These are phyloP conservation scores for Geotrichum phurueaensis DNA, from an alignment of 1,139 yeast genomes.

Conservation along the genomic window DNA sequence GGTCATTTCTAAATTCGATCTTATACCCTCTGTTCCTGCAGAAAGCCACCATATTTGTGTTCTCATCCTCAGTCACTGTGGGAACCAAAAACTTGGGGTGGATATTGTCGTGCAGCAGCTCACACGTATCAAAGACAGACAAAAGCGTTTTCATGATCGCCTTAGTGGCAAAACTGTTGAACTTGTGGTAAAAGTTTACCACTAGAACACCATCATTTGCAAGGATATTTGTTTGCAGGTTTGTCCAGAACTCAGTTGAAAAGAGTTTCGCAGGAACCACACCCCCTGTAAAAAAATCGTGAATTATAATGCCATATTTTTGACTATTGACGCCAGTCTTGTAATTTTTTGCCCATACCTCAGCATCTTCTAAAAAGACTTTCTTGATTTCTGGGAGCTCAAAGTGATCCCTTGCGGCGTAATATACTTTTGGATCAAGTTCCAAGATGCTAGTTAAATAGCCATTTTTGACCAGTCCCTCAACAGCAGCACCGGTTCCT, in stretches of 20 bases:
- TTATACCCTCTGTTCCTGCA: not conserved
- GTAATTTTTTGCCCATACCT: conserved; percentile 3
- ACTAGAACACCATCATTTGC: conserved; percentile 7
- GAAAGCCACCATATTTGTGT: conserved; percentile 1
- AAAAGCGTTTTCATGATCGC: not conserved
- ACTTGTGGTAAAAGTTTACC: conserved; percentile 7
- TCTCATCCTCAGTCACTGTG: not conserved
- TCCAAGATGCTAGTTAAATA: conserved; percentile 6
- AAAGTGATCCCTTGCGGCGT: conserved; percentile 5
- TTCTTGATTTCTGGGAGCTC: conserved; percentile 1
- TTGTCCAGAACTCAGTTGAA: not conserved
- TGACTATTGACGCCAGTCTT: not conserved
- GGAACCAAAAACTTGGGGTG: not conserved
- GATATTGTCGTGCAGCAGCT: conserved; percentile 6
- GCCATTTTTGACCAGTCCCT: not conserved
- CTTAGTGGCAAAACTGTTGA: not conserved
- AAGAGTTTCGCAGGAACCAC: conserved; percentile 3
- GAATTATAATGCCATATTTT: conserved; percentile 7
- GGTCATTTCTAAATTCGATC: not conserved
- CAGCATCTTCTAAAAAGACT: conserved; percentile 1
- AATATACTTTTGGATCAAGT: conserved; percentile 10
- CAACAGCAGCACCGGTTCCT: conserved; percentile 10
- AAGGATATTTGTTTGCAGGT: not conserved
- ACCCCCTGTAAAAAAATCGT: conserved; percentile 9
- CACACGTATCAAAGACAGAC: conserved; percentile 5